These are phyloP conservation scores for Phytomonas francai DNA, from an alignment of 208 protist genomes.

Conservation along the genomic window DNA sequence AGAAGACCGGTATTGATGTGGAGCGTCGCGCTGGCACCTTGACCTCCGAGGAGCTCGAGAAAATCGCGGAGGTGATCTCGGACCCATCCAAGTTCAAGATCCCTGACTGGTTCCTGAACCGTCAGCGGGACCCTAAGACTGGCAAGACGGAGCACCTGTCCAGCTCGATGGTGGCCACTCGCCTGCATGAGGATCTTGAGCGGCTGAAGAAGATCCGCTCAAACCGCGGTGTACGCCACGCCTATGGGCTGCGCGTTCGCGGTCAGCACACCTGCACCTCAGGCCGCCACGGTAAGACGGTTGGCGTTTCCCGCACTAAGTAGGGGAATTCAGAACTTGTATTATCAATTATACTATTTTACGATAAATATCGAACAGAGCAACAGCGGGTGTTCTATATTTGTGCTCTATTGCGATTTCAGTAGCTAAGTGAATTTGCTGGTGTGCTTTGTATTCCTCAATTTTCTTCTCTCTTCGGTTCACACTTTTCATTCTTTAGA, in stretches of 20 bases:
- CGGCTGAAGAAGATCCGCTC: constrained; percentile 98
- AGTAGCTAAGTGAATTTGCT: background rate
- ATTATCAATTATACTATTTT: constrained; percentile 11
- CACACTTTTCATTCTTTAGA: background rate
- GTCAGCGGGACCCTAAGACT: constrained; percentile 97
- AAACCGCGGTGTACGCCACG: constrained; percentile 98
- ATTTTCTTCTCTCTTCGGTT: constrained; percentile 5
- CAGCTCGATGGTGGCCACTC: constrained; percentile 95
- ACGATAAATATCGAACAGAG: background rate
- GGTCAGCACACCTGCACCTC: constrained; percentile 99
- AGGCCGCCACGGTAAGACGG: constrained; percentile 93
- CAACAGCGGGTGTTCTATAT: background rate
- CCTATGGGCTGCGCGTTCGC: constrained; percentile 97
- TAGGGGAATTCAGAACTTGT: constrained; percentile 22
- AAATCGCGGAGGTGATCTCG: constrained; percentile 96
- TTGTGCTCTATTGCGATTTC: constrained; percentile 1
- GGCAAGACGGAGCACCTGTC: constrained; percentile 97
- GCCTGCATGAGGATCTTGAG: constrained; percentile 99
- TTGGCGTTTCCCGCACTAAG: constrained; percentile 76
- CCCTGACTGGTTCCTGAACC: constrained; percentile 99
- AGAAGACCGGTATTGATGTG: constrained; percentile 98
- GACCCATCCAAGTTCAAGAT: constrained; percentile 99
- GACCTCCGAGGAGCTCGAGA: constrained; percentile 94
- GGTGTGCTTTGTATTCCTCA: constrained; percentile 1
- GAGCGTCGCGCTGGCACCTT: constrained; percentile 94